Base-by-base conservation (phyloP, 768 basidiomycete genomes). In the Flagelloscypha sp. region DNA sequence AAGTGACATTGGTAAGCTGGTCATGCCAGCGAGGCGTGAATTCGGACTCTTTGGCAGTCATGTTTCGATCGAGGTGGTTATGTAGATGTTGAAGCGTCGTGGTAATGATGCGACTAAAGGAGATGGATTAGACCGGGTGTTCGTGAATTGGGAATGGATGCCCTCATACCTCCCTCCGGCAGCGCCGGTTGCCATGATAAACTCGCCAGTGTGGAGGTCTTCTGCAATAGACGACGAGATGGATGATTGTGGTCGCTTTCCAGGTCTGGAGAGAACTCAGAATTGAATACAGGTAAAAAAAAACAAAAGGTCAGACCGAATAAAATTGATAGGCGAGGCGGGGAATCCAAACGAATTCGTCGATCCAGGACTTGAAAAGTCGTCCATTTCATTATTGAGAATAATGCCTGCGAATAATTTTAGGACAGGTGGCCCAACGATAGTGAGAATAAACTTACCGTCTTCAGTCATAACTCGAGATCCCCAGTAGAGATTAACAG, bases 361-460 rank as follows among this genome's bases (percentile, higher is more conserved):
- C 25, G 35, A 24, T 7, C 52, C 53, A 9, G 54, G 53, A 17
- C 40, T 30, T 5, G 49, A 50, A 22, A 56, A 56, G 29, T 56
- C 54, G 30, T 53, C 54, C 54, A 55, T 55, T 39, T 55, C 54
- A 27, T 55, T 42, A 46, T 45, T 48, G 24, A 48, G 41, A 15
- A 50, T 42, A 23, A 46, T 29, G n/a, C n/a, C n/a, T n/a, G n/a
- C n/a, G n/a, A n/a, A n/a, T n/a, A n/a, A n/a, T n/a, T n/a, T n/a
- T n/a, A n/a, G n/a, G n/a, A n/a, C n/a, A n/a, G n/a, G n/a, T n/a
- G n/a, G n/a, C n/a, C n/a, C n/a, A n/a, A n/a, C n/a, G n/a, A n/a
- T n/a, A n/a, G n/a, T 97, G 27, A 97, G 58, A 33, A 98, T 71
- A 19, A 98, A 68, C 0, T 93, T 93, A 6, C 54, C 54, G 31